Evolutionary conservation across 2,329 filamentous ascomycete genomes (phyloP).

Genomic region (Colletotrichum liriopes): DNA sequence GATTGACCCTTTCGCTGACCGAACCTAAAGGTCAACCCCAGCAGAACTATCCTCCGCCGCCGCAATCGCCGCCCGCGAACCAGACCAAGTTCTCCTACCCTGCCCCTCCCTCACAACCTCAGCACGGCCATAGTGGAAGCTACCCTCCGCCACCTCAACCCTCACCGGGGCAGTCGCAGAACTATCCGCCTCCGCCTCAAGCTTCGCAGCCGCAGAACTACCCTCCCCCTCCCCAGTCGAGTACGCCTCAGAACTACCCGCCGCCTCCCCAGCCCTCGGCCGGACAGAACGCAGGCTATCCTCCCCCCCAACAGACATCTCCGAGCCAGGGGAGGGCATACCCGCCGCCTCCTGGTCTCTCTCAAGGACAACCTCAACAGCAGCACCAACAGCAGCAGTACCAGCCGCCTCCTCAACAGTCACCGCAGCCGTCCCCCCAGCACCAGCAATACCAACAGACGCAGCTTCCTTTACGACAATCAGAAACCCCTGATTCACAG

Average conservation of each 20-base stretch:
- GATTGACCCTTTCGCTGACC: slow-evolving; percentile 19
- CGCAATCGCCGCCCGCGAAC: slow-evolving; percentile 63
- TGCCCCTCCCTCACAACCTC: slow-evolving; percentile 53
- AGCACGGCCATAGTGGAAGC: slow-evolving; percentile 45
- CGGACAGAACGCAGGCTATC: slow-evolving; percentile 32
- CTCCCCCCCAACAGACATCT: slow-evolving; percentile 38
- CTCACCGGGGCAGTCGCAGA: slow-evolving; percentile 13
- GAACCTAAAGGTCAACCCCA: slow-evolving; percentile 44
- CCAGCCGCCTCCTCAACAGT: slow-evolving; percentile 51
- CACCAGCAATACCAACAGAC: slow-evolving; percentile 47
- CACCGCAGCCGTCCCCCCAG: slow-evolving; percentile 43
- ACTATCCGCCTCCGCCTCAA: slow-evolving; percentile 52
- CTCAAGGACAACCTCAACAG: slow-evolving; percentile 44
- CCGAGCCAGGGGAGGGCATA: slow-evolving; percentile 31
- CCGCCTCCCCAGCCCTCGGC: slow-evolving; percentile 46
- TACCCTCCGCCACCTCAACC: slow-evolving; percentile 52
- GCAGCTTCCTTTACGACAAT: slow-evolving; percentile 44
- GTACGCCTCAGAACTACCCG: slow-evolving; percentile 48
- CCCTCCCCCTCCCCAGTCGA: slow-evolving; percentile 50
- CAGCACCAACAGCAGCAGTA: slow-evolving; percentile 49
- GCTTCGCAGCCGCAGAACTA: slow-evolving; percentile 44
- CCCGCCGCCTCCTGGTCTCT: slow-evolving; percentile 47
- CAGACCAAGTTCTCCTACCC: slow-evolving; percentile 63
- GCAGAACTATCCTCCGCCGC: slow-evolving; percentile 63
- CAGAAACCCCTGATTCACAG: slow-evolving; percentile 40